Percentiles rank a stretch among this genome's conserved stretches.
phyloP scores from a whole-genome alignment of 177 flowering plant species.

The Vitis hybrid region DNA sequence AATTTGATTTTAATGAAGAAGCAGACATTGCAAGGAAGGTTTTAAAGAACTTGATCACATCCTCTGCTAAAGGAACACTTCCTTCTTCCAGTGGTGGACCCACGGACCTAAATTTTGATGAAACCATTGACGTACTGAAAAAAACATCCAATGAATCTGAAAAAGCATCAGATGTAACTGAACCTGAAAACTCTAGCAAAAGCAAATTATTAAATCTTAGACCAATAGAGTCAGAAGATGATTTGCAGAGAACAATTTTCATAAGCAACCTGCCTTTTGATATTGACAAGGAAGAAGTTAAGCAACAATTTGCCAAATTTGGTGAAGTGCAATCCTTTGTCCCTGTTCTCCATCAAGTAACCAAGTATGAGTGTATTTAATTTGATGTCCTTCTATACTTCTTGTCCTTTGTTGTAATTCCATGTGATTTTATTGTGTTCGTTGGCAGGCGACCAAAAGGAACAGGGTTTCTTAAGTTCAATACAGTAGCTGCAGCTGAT shows the following conservation, averaged over 20 bases:
- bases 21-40: conserved; percentile 69
- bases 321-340: conserved; percentile 79
- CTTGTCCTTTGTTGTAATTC: neutral
- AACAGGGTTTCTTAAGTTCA: conserved; percentile 89
- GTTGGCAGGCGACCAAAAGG: conserved; percentile 84
- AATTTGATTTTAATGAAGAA: conserved; percentile 67
- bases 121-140: conserved; percentile 2
- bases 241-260: conserved; percentile 65
- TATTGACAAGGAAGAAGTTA: conserved; percentile 69
- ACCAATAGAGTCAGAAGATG: conserved; percentile 45
- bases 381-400: conserved; percentile 9
- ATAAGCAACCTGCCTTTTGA: conserved; percentile 91
- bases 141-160: conserved; percentile 21
- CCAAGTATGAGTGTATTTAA: conserved; percentile 51
- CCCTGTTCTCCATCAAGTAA: conserved; percentile 82
- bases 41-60: conserved; percentile 59
- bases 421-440: conserved; percentile 18
- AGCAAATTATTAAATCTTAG: conserved; percentile 19
- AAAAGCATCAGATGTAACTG: conserved; percentile 17
- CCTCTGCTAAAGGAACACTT: conserved; percentile 35
- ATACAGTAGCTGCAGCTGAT: conserved; percentile 54
- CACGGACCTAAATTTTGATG: conserved; percentile 15
- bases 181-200: conserved; percentile 26
- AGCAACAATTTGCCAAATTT: conserved; percentile 72
- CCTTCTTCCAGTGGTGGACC: conserved; percentile 23